Base-by-base conservation (phyloP, 1,139 yeast species). In the Saccharomyces hybrid region DNA sequence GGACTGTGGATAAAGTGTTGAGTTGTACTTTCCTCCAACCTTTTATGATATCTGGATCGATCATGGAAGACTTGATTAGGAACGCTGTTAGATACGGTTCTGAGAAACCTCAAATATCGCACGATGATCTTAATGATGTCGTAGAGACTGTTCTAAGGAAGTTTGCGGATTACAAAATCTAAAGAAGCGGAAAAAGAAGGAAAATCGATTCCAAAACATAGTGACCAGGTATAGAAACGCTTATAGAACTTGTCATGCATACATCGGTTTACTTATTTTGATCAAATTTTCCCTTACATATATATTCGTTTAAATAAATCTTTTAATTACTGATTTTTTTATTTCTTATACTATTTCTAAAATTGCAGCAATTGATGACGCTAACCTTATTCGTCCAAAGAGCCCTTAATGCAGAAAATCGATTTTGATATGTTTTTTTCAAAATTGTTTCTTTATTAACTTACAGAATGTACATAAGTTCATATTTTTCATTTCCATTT, bases 21-120 rank as follows among this genome's bases (percentile, higher is more conserved):
- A 78, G 69, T 1, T 74, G 79, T 24, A 70, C 79, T 6, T 93
- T 91, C 64, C 74, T 91, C 57, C 80, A 78, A 52, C 97, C 97
- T 1, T 81, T 84, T 56, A 78, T 84, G 19, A 88, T 90, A 1
- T 83, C 87, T 53, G 82, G 81, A 62, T 75, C 75, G 34, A 84
- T 87, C 60, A 76, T 90, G 24, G 76, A 82, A 55, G 93, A 86
- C 63, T 73, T 89, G 63, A 85, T 90, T 31, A 84, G 81, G 55
- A 86, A 84, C 73, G 90, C 96, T 2, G 85, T 88, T 19, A 78
- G 80, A 59, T 86, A 80, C 68, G 95, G 95, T 1, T 70, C 71
- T 8, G 74, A 74, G 32, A 72, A 75, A 50, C 75, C 73, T 54
- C 71, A 73, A 29, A 73, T 71, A 2, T 68, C 77, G 5, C 64